Percentiles rank a stretch among this genome's conserved stretches.
Evolutionary conservation across 2,329 filamentous ascomycete species (phyloP).

Genomic region (Trichoderma gracile): DNA sequence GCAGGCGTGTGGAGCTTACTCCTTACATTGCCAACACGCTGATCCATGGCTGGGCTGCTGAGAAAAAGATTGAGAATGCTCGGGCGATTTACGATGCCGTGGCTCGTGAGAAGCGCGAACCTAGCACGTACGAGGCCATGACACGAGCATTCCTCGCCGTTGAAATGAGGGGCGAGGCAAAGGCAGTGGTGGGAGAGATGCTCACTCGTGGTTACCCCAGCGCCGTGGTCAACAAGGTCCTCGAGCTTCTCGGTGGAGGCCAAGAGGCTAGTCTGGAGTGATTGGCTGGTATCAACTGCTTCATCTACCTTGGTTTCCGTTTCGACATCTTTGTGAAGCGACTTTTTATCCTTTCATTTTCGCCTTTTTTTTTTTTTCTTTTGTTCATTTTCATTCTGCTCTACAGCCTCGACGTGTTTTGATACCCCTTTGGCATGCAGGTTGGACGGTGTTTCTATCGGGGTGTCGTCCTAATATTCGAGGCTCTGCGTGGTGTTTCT

Average conservation of each 20-base stretch:
- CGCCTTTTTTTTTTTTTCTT: conserved; percentile 31
- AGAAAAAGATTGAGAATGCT: conserved; percentile 77
- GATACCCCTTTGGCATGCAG: conserved; percentile 32
- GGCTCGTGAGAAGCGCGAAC: conserved; percentile 77
- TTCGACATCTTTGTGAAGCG: not conserved
- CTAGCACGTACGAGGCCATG: conserved; percentile 99
- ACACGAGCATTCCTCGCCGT: conserved; percentile 86
- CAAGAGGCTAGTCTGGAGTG: conserved; percentile 42
- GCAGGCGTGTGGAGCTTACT: conserved; percentile 77
- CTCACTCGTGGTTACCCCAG: conserved; percentile 84
- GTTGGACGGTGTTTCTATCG: conserved; percentile 27
- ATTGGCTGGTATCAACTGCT: not conserved
- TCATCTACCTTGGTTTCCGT: not conserved
- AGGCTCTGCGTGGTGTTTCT: conserved; percentile 27
- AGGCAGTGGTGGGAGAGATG: conserved; percentile 84
- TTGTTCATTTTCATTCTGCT: conserved; percentile 23
- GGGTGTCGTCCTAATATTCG: conserved; percentile 29
- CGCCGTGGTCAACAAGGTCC: conserved; percentile 89
- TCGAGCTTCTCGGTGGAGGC: conserved; percentile 75
- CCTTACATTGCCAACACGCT: conserved; percentile 98
- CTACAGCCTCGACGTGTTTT: conserved; percentile 29
- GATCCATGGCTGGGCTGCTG: conserved; percentile 92
- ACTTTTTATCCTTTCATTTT: conserved; percentile 2
- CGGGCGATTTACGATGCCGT: conserved; percentile 79
- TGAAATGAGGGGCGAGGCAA: conserved; percentile 75